These are phyloP conservation scores for Biscogniauxia mediterranea DNA, from an alignment of 2,329 filamentous ascomycete species.

Conservation along the genomic window DNA sequence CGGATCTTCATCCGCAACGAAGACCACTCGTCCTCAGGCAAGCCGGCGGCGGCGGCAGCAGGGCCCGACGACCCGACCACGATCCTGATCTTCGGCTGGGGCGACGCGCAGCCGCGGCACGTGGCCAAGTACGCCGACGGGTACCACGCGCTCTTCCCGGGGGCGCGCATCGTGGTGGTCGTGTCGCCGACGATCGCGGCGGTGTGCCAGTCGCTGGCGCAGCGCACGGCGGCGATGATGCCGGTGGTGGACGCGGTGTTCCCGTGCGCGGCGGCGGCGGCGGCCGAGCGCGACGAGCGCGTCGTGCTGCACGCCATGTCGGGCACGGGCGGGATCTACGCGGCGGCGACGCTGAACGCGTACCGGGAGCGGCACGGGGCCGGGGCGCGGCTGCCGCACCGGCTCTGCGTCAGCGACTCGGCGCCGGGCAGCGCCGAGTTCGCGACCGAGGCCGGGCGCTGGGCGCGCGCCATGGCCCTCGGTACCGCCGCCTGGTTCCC, in stretches of 20 bases:
- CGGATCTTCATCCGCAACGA: conserved; percentile 46
- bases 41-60: conserved; percentile 17
- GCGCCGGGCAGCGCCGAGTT: conserved; percentile 49
- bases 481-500: conserved; percentile 47
- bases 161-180: conserved; percentile 49
- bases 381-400: conserved; percentile 42
- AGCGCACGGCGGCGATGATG: conserved; percentile 44
- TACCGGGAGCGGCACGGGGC: conserved; percentile 38
- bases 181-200: conserved; percentile 49
- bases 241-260: conserved; percentile 43
- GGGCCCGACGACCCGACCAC: conserved; percentile 36
- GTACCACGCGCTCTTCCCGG: conserved; percentile 50
- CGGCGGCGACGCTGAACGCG: conserved; percentile 47
- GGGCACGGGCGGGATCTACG: conserved; percentile 56
- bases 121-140: conserved; percentile 55
- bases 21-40: conserved; percentile 20
- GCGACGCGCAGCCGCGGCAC: conserved; percentile 53
- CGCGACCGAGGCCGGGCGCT: conserved; percentile 43
- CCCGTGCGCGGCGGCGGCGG: conserved; percentile 15
- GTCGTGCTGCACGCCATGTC: conserved; percentile 56
- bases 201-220: conserved; percentile 42
- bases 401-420: conserved; percentile 50
- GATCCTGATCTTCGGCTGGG: conserved; percentile 56
- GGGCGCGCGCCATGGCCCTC: conserved; percentile 53
- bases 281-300: conserved; percentile 26